Evolutionary conservation across 2,329 filamentous ascomycete species (phyloP).

Genomic region (Dactylella cylindrospora): DNA sequence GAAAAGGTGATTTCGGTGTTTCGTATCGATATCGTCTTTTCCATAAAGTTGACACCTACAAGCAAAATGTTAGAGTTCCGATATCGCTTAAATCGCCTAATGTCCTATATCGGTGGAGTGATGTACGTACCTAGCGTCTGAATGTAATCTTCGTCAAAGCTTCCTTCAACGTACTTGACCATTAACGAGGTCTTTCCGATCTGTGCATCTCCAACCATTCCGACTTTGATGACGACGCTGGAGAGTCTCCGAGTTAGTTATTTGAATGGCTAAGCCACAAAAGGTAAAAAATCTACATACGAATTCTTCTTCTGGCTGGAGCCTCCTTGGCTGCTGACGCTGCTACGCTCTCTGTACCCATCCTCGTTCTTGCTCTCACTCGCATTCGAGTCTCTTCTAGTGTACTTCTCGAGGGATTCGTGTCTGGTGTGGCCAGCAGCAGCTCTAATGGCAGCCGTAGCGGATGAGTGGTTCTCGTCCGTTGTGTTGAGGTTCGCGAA

Average conservation of each 20-base stretch:
- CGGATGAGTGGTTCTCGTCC: constrained; percentile 25
- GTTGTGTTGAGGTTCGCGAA: constrained; percentile 39
- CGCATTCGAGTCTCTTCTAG: constrained; percentile 28
- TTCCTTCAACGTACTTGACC: constrained; percentile 99
- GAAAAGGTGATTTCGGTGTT: constrained; percentile 99
- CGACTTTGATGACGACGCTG: constrained; percentile 95
- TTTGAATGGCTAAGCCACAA: too few species aligned
- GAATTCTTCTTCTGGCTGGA: constrained; percentile 41
- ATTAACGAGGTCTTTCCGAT: constrained; percentile 99
- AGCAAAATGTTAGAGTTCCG: constrained; percentile 12
- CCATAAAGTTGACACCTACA: constrained; percentile 98
- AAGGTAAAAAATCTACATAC: constrained; percentile 14
- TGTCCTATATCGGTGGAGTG: not conserved
- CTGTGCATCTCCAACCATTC: constrained; percentile 98
- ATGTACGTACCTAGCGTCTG: constrained; percentile 74
- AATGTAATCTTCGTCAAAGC: constrained; percentile 99
- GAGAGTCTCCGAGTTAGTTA: constrained; percentile 3
- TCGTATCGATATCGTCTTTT: constrained; percentile 98
- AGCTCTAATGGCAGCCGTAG: constrained; percentile 40
- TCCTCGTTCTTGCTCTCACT: constrained; percentile 40
- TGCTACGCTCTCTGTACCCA: constrained; percentile 37
- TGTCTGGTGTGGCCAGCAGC: constrained; percentile 42
- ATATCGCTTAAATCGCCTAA: not conserved
- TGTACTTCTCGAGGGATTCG: constrained; percentile 44
- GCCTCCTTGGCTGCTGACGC: constrained; percentile 38